phyloP scores from a whole-genome alignment of 331 rosid species.

The Quercus phellos region DNA sequence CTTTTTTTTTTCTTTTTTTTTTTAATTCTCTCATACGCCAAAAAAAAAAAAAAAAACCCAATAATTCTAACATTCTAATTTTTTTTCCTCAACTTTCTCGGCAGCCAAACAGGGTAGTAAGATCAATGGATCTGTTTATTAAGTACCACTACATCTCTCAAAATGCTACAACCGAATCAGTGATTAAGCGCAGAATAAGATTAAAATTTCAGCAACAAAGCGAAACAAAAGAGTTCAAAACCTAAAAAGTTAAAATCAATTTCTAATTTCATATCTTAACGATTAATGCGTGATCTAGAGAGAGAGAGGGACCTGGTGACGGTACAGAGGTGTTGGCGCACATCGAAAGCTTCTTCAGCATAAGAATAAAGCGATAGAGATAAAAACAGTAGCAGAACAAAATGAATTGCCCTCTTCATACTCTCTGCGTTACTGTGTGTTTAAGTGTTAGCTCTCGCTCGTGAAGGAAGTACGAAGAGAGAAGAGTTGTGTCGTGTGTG shows the following conservation, averaged over 20 bases:
- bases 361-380: too few species aligned
- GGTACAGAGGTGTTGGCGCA: too few species aligned
- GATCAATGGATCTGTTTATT: background rate
- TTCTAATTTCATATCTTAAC: background rate
- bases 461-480: too few species aligned
- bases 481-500: too few species aligned
- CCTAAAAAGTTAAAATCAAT: background rate
- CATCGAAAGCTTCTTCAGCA: too few species aligned
- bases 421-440: too few species aligned
- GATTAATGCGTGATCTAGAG: background rate
- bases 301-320: too few species aligned
- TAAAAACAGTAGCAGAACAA: too few species aligned
- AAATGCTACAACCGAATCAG: background rate
- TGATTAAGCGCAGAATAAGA: background rate
- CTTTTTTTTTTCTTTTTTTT: too few species aligned
- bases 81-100: background rate
- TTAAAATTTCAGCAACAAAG: background rate
- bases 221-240: background rate
- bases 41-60: background rate
- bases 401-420: too few species aligned
- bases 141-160: background rate
- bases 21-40: background rate
- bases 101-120: background rate
- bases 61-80: background rate
- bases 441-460: too few species aligned